Conservation (phyloP, 192 early-diverging fungal species). For the Rhizophlyctis rosea region DNA sequence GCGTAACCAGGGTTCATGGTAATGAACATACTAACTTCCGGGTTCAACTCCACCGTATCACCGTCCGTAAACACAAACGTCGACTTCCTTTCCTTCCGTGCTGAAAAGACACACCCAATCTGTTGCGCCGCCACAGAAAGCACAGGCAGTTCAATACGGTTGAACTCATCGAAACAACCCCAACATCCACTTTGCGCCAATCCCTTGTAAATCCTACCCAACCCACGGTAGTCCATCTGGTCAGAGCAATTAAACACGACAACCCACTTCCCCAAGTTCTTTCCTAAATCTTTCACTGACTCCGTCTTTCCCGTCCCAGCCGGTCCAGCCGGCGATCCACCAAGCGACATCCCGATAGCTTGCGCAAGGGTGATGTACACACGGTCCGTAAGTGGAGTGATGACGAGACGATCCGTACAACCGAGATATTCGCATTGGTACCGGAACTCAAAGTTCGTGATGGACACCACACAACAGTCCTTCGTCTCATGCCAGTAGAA, state of each 20-base stretch:
- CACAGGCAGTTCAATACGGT: constrained; percentile 63
- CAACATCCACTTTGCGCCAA: constrained; percentile 62
- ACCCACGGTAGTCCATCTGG: constrained; percentile 67
- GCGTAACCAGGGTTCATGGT: constrained; percentile 71
- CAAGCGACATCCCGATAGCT: constrained; percentile 63
- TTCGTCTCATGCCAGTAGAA: constrained; percentile 71
- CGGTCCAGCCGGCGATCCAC: constrained; percentile 62
- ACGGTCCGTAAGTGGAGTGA: constrained; percentile 63
- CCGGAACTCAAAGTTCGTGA: constrained; percentile 64
- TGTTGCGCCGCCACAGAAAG: constrained; percentile 65
- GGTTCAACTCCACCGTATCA: constrained; percentile 65
- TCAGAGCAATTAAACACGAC: constrained; percentile 70
- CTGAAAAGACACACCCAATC: constrained; percentile 61
- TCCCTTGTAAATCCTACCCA: constrained; percentile 64
- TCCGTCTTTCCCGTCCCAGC: constrained; percentile 65
- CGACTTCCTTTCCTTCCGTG: constrained; percentile 57
- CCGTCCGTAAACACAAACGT: constrained; percentile 66
- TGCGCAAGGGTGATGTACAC: constrained; percentile 62
- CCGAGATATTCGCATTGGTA: constrained; percentile 68
- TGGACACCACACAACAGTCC: constrained; percentile 61
- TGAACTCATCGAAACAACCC: constrained; percentile 69
- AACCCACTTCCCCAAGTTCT: constrained; percentile 67
- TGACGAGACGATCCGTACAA: constrained; percentile 61
- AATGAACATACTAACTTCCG: constrained; percentile 67
- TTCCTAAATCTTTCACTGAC: constrained; percentile 62